Base-by-base conservation (phyloP, 169 alveolate species). In the Plasmodium gaboni region DNA sequence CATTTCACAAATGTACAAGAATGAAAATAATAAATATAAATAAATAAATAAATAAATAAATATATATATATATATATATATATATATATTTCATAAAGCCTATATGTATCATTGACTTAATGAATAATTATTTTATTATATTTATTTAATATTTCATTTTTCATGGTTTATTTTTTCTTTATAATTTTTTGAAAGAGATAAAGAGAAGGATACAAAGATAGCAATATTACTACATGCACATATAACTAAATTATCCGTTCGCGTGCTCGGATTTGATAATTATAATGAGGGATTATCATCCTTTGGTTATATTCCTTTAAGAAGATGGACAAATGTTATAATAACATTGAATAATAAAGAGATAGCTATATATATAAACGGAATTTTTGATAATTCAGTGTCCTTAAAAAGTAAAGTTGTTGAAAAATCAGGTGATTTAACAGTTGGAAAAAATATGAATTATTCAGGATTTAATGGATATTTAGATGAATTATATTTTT, bases 391-490 rank as follows among this genome's bases (percentile, higher is more conserved):
- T 42, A 76, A 76, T 67, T 76, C 88, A 17, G 88, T 76, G 12
- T 10, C 8, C 22, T 63, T 76, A 64, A 76, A 64, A 44, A 64
- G 15, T 28, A 53, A 22, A 24, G 15, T 24, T 57, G 17, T 32
- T 46, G 88, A 64, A 48, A 63, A 67, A 48, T 32, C 48, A 42
- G 88, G 88, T 13, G 67, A 76, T 69, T 48, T 76, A 63, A 64
- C 63, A 10, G 50, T 76, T 22, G 88, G 88, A 9, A 76, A 76
- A 26, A 76, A 57, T 32, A 13, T 2, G 19, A 48, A 76, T 38
- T 76, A 76, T 67, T 76, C 88, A 5, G 65, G 88, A 38, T 76
- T 76, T 50, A 76, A 76, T 48, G 88, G 88, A 12, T 76, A 76
- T 38, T 53, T 76, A 19, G 88, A 76, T 67, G 88, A 76, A 44